Base-by-base conservation (phyloP, 2,329 filamentous ascomycete species). In the Thelonectria blattea region DNA sequence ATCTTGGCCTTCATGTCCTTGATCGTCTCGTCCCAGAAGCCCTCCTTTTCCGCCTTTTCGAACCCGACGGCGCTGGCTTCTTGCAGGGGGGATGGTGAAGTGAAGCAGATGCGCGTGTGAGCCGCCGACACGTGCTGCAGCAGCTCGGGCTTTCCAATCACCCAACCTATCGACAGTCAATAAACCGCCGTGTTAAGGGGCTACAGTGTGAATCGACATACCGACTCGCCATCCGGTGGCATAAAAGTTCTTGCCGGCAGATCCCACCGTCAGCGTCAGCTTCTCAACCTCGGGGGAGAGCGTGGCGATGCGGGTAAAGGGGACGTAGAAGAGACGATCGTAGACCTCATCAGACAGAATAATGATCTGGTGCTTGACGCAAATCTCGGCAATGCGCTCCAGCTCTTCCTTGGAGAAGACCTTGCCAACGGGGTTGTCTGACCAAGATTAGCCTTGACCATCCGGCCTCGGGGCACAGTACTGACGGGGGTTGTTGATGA, bases 161-260 rank as follows among this genome's bases (percentile, higher is more conserved):
- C 82, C 88, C 94, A 99, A 56, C 95, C 91, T 67, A 6, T 12
- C 22, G 22, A 22, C 1, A 22, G 10, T 30, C 17, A 39, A 34
- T 69, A 5, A 69, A 54, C 27, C 27, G 6, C 18, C 14, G 1
- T 2, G 24, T n/a, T 14, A n/a, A 10, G 8, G 27, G 11, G 2
- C 12, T 11, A 7, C 24, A 30, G 22, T 6, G 12, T 39, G 20
- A 17, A 18, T n/a, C 4, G 24, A 49, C 80, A 17, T 68, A 80
- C 81, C 86, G 5, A 98, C 93, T 59, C 95, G 89, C 95, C 95
- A 99, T 49, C 95, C 95, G 0, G 95, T 99, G 58, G 92, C 92
- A 73, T 98, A 98, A 78, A 99, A 99, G 81, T 95, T 96, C 85
- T 99, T 99, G 70, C 95, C 95, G 1, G 93, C 95, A 0, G 93